These are phyloP conservation scores for Lyophyllum semitale DNA, from an alignment of 768 basidiomycete species.

Conservation along the genomic window DNA sequence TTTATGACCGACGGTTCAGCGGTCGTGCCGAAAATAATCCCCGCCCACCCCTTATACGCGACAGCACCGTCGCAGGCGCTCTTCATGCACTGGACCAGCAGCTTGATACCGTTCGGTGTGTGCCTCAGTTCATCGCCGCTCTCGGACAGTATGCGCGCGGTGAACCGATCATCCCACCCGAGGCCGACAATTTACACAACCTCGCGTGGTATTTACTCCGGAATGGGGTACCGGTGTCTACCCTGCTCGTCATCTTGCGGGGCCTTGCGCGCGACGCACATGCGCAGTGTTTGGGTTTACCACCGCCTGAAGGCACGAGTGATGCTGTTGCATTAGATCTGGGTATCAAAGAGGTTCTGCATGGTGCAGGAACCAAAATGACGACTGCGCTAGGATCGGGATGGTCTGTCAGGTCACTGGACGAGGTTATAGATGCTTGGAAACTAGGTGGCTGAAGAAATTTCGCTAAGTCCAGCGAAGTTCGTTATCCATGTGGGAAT, in stretches of 20 bases:
- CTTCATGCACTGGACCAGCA: conserved; percentile 62
- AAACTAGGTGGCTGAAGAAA: conserved; percentile 13
- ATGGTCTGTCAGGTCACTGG: conserved; percentile 71
- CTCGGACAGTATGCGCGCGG: conserved; percentile 61
- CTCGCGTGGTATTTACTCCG: conserved; percentile 75
- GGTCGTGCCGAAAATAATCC: conserved; percentile 67
- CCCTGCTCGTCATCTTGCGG: conserved; percentile 61
- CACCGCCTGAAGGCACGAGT: conserved; percentile 54
- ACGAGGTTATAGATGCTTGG: conserved; percentile 69
- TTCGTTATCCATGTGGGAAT: not conserved
- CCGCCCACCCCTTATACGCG: conserved; percentile 69
- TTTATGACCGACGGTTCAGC: conserved; percentile 76
- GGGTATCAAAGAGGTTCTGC: conserved; percentile 82
- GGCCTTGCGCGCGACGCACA: conserved; percentile 66
- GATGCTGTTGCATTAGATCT: conserved; percentile 37
- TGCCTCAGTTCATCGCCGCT: conserved; percentile 41
- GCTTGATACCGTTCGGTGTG: conserved; percentile 46
- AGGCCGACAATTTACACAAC: conserved; percentile 34
- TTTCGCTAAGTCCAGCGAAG: not conserved
- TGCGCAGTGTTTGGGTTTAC: conserved; percentile 48
- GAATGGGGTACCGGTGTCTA: conserved; percentile 71
- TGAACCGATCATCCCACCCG: conserved; percentile 35
- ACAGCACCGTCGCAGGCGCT: conserved; percentile 68
- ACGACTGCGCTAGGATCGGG: conserved; percentile 68
- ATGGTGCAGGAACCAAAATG: conserved; percentile 83